Evolutionary conservation across 1,139 yeast species (phyloP).

Genomic region (Debaryomyces nepalensis): DNA sequence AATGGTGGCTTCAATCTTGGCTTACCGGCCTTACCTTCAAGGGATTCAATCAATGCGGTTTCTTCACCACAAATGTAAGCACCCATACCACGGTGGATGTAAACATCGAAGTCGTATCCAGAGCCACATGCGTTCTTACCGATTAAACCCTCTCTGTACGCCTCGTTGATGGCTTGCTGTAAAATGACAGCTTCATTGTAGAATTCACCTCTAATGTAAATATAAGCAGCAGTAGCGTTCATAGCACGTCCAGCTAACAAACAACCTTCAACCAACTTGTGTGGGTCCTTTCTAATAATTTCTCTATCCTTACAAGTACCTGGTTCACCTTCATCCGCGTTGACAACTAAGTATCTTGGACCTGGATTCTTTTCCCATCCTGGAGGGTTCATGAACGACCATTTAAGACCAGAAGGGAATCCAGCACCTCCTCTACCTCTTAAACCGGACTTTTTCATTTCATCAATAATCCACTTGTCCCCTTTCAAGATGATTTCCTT

Average conservation of each 20-base stretch:
- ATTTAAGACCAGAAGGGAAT: conserved; percentile 85
- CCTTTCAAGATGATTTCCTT: conserved; percentile 83
- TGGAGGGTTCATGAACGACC: conserved; percentile 95
- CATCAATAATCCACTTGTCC: conserved; percentile 85
- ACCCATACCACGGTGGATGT: conserved; percentile 88
- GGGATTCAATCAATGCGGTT: conserved; percentile 82
- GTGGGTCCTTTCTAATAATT: conserved; percentile 88
- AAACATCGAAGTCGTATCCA: conserved; percentile 81
- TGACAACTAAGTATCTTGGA: conserved; percentile 83
- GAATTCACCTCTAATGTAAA: conserved; percentile 87
- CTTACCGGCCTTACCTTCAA: conserved; percentile 91
- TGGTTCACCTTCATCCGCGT: conserved; percentile 94
- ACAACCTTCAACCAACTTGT: conserved; percentile 87
- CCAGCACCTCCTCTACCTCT: conserved; percentile 96
- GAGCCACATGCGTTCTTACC: conserved; percentile 88
- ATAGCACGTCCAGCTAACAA: conserved; percentile 84
- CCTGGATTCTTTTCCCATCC: conserved; percentile 90
- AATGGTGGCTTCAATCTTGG: conserved; percentile 93
- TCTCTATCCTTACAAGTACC: conserved; percentile 93
- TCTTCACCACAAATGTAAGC: conserved; percentile 93
- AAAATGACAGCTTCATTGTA: conserved; percentile 74
- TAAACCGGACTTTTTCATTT: conserved; percentile 80
- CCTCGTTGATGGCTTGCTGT: conserved; percentile 84
- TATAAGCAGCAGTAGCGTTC: conserved; percentile 93
- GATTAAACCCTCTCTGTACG: conserved; percentile 75